Percentiles rank a stretch among this genome's conserved stretches.
These are phyloP conservation scores for Saccharomycopsis babjevae DNA, from an alignment of 805 yeast species.

Conservation along the genomic window DNA sequence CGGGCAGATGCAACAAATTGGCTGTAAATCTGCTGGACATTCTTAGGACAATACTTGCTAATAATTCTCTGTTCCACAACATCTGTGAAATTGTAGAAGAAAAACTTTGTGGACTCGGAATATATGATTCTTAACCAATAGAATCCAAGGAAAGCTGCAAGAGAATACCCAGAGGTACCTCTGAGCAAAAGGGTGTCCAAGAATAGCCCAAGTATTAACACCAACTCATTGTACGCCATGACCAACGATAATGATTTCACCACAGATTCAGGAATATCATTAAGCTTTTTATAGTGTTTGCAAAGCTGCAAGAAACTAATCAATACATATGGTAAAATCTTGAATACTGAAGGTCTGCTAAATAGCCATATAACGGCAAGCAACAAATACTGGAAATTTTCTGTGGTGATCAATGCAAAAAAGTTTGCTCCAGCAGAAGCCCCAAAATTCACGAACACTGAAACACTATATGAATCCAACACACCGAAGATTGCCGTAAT, in stretches of 20 bases:
- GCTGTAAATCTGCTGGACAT: slow-evolving; percentile 7
- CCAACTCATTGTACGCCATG: slow-evolving; percentile 52
- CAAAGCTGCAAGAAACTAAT: slow-evolving; percentile 51
- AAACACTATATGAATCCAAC: slow-evolving; percentile 38
- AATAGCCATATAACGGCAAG: slow-evolving; percentile 51
- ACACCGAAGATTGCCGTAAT: slow-evolving; percentile 49
- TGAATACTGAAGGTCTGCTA: slow-evolving; percentile 55
- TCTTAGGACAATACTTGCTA: slow-evolving; percentile 9
- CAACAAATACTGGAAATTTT: slow-evolving; percentile 60
- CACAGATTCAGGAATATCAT: slow-evolving; percentile 29
- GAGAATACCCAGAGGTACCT: slow-evolving; percentile 61
- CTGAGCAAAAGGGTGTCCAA: slow-evolving; percentile 53
- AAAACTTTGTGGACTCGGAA: slow-evolving; percentile 21
- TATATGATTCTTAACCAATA: slow-evolving; percentile 65
- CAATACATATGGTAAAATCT: slow-evolving; percentile 49
- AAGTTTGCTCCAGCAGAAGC: slow-evolving; percentile 45
- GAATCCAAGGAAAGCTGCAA: slow-evolving; percentile 45
- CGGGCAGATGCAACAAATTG: slow-evolving; percentile 9
- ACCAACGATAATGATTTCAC: slow-evolving; percentile 32
- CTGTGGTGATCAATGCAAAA: slow-evolving; percentile 56
- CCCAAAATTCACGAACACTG: slow-evolving; percentile 51
- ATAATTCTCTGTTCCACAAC: slow-evolving; percentile 12
- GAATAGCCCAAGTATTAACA: slow-evolving; percentile 41
- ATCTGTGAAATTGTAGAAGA: slow-evolving; percentile 14
- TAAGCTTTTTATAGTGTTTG: slow-evolving; percentile 28